Base-by-base conservation (phyloP, 371 early-diverging fungal species). In the Mucor lusitanicus region DNA sequence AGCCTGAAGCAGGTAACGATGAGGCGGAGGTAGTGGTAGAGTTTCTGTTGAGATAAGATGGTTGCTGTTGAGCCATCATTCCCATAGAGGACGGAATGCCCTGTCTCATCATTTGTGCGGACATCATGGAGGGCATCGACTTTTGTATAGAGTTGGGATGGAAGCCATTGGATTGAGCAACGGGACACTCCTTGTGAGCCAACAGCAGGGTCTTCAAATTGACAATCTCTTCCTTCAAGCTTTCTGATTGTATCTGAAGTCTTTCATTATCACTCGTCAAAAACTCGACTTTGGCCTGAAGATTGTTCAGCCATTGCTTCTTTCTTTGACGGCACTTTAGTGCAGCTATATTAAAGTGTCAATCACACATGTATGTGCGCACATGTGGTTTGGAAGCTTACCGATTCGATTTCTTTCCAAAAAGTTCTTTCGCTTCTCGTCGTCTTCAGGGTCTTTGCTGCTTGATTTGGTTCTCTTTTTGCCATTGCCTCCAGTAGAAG, bases 261-360 rank as follows among this genome's bases (percentile, higher is more conserved):
- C 83, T 78, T 71, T 92, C 92, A 68, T 94, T 94, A 61, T 94
- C 93, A 15, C 63, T 72, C 0, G 89, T 78, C 65, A 92, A 73
- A 53, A 76, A 85, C 57, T 92, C 94, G n/a, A 94, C 92, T 61
- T 90, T 91, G 27, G 80, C 81, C 67, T 95, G 94, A 56, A 95
- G 83, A 30, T 90, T 87, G 50, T 83, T 83, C 19, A 94, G 77
- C 90, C 92, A 92, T 70, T 92, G 90, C 75, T 94, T 94, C 81
- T 95, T 95, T 74, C 94, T 91, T 75, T 92, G 94, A 21, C 95
- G 88, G 72, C 95, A 95, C 67, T 94, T 94, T 8, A 93, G 85
- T 1, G 95, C 95, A 21, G 95, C 95, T 77, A 78, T 17, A 28
- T 42, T n/a, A 12, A 39, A 59, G 27, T 39, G 21, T 32, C 32